phyloP scores from a whole-genome alignment of 2,329 filamentous ascomycete species.

The Fusarium sp. region DNA sequence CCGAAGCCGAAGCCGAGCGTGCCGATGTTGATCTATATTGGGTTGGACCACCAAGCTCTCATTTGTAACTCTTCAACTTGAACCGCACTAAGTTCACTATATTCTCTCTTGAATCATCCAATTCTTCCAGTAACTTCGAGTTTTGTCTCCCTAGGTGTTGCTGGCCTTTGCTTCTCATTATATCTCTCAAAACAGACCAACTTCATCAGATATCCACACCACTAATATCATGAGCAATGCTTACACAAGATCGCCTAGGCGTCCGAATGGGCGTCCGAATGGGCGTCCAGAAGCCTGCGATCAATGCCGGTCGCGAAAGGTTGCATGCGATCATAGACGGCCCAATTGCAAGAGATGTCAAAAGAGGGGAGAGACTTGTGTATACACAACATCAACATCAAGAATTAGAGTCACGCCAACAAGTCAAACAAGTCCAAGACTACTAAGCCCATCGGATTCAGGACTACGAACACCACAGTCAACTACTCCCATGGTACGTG shows the following conservation, averaged over 20 bases:
- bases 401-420: constrained; percentile 16
- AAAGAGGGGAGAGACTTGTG: constrained; percentile 49
- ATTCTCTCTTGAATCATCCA: too few relatives aligned
- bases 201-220: neutral
- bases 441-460: neutral
- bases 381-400: constrained; percentile 46
- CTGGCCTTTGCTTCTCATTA: neutral
- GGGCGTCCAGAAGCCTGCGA: constrained; percentile 29
- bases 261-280: constrained; percentile 33
- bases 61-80: neutral
- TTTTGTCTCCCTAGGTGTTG: neutral
- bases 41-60: neutral
- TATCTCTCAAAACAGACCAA: neutral
- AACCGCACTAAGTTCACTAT: neutral
- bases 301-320: constrained; percentile 32
- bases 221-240: constrained; percentile 5
- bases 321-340: constrained; percentile 24
- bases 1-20: constrained; percentile 24
- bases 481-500: constrained; percentile 11
- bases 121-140: neutral
- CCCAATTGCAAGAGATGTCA: constrained; percentile 45
- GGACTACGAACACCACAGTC: constrained; percentile 8
- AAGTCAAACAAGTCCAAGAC: neutral
- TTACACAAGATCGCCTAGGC: neutral
- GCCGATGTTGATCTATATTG: neutral